phyloP scores from a whole-genome alignment of 805 yeast species.

The Candida ulmi region DNA sequence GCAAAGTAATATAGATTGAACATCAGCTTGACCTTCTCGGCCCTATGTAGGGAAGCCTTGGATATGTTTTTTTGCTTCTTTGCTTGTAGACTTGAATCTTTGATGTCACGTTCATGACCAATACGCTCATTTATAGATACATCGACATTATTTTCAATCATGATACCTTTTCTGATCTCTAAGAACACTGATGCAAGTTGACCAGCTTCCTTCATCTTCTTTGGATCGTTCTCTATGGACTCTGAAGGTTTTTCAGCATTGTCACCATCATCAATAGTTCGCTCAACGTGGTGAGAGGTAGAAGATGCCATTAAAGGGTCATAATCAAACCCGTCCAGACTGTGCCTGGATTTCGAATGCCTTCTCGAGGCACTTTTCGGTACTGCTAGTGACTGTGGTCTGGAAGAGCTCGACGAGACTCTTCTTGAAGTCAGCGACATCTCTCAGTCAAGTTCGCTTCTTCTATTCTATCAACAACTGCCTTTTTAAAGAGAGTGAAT shows the following conservation, averaged over 20 bases:
- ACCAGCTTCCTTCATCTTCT: slow-evolving; percentile 25
- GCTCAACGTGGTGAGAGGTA: too few species aligned
- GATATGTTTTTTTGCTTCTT: slow-evolving; percentile 18
- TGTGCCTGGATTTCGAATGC: not conserved
- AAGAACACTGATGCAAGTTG: slow-evolving; percentile 35
- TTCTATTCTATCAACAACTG: too few species aligned
- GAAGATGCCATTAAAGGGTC: slow-evolving; percentile 15
- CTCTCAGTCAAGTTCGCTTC: too few species aligned
- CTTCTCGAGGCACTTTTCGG: not conserved
- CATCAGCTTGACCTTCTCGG: slow-evolving; percentile 42
- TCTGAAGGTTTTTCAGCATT: not conserved
- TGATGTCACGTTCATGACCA: slow-evolving; percentile 16
- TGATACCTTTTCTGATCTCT: slow-evolving; percentile 36
- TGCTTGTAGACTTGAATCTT: not conserved
- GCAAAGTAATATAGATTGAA: slow-evolving; percentile 21
- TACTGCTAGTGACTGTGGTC: not conserved
- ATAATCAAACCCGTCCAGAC: slow-evolving; percentile 18
- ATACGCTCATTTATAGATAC: slow-evolving; percentile 10
- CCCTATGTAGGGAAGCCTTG: slow-evolving; percentile 36
- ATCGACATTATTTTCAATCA: slow-evolving; percentile 38
- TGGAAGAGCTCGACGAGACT: not conserved
- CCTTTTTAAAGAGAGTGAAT: too few species aligned
- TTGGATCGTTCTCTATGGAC: not conserved
- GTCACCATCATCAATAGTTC: not conserved
- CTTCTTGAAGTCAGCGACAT: not conserved